Base-by-base conservation (phyloP, 1,284 basidiomycete genomes). In the Ceratobasidium sp. region DNA sequence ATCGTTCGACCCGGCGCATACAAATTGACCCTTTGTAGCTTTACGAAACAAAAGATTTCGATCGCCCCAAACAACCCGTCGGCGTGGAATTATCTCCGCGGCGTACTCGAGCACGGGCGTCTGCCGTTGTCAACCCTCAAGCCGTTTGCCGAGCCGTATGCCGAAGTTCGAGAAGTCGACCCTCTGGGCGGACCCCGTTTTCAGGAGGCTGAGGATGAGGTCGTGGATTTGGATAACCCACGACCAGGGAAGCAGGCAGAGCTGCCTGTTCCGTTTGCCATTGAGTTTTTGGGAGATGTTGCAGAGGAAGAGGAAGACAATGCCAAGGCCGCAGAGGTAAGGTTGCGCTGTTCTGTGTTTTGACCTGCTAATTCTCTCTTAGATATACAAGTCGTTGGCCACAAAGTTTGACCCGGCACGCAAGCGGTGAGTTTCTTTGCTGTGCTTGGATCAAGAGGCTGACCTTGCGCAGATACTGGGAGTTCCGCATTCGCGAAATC, bases 71-170 rank as follows among this genome's bases (percentile, higher is more conserved):
- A 96, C 82, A 98, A 98, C 79, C 87, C 90, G 0, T 95, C 94
- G 0, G 93, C 94, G 0, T 98, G 96, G 96, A 97, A 97, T 81
- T 98, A 97, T 81, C 86, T 98, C 11, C 89, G 95, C 76, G 96
- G 92, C 11, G 80, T 92, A 11, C 86, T 94, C 19, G 86, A 92
- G 74, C 80, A 86, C 79, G 85, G 86, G 77, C 81, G 86, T 41
- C 84, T 86, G 2, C 88, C 92, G 0, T 90, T 90, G 77, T 82
- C 87, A 0, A 82, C 81, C 0, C 80, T 92, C 51, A 79, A 84
- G 14, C 80, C 86, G 0, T 94, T 94, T 77, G 89, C 93, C 7
- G 79, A 84, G 37, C 88, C 88, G 4, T 95, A 93, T 81, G 86
- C 89, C 6, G 77, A 82, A 76, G 24, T 65, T 64, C 51, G 62